These are phyloP conservation scores for Diutina catenulata DNA, from an alignment of 1,139 yeast genomes.

Conservation along the genomic window DNA sequence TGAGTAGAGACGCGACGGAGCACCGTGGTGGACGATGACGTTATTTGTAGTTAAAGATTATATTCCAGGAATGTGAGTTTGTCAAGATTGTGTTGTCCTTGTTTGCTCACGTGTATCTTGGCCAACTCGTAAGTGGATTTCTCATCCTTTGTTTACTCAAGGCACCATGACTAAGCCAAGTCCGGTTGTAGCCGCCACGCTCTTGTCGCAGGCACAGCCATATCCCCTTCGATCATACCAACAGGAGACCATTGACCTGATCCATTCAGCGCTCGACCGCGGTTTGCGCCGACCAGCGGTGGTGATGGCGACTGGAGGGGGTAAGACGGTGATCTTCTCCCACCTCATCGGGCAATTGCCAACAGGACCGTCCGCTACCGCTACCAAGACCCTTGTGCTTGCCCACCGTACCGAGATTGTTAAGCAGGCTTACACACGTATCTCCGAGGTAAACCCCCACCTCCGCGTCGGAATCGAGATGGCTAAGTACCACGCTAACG, in stretches of 20 bases:
- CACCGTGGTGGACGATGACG: no score
- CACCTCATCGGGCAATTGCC: slow-evolving; percentile 42
- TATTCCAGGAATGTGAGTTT: no score
- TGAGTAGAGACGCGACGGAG: no score
- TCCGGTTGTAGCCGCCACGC: no score
- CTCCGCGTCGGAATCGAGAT: slow-evolving; percentile 59
- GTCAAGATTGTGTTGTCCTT: no score
- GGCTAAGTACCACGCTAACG: slow-evolving; percentile 35
- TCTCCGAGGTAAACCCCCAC: slow-evolving; percentile 37
- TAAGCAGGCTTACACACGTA: slow-evolving; percentile 49
- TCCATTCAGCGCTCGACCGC: slow-evolving; percentile 35
- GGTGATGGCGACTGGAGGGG: slow-evolving; percentile 90
- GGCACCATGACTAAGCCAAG: no score
- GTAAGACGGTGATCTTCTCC: slow-evolving; percentile 80
- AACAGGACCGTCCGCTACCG: slow-evolving; percentile 18
- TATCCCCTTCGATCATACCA: slow-evolving; percentile 52
- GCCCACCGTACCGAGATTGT: slow-evolving; percentile 81
- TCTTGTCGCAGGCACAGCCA: no score
- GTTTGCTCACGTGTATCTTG: no score
- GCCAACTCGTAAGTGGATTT: no score
- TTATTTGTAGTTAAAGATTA: no score
- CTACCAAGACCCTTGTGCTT: slow-evolving; percentile 48
- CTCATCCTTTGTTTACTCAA: no score
- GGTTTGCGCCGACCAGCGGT: slow-evolving; percentile 61
- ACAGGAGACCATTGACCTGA: slow-evolving; percentile 48